phyloP scores from a whole-genome alignment of 192 early-diverging fungal genomes.

The Geranomyces variabilis region DNA sequence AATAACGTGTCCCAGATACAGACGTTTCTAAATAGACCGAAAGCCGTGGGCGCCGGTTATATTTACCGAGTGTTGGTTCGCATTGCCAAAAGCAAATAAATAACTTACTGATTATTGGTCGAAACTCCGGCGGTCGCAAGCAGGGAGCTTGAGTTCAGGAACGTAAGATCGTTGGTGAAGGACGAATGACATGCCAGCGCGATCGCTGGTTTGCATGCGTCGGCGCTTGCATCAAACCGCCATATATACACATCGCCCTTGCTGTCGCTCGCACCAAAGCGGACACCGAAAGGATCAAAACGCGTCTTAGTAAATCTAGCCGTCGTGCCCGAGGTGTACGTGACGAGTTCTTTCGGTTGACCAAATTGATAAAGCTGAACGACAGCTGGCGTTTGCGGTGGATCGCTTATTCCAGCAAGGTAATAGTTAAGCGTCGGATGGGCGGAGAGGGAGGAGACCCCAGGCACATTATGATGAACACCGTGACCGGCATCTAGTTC shows the following conservation, averaged over 20 bases:
- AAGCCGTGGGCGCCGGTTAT: not conserved
- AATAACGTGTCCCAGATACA: slow-evolving; percentile 79
- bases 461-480: slow-evolving; percentile 35
- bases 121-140: slow-evolving; percentile 76
- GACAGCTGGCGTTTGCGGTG: slow-evolving; percentile 29
- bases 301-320: slow-evolving; percentile 52
- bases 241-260: slow-evolving; percentile 73
- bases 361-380: slow-evolving; percentile 83
- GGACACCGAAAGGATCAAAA: slow-evolving; percentile 79
- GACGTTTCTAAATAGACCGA: slow-evolving; percentile 54
- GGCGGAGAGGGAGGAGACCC: slow-evolving; percentile 47
- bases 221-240: slow-evolving; percentile 72
- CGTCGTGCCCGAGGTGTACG: slow-evolving; percentile 56
- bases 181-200: slow-evolving; percentile 58
- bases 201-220: slow-evolving; percentile 60
- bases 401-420: slow-evolving; percentile 55
- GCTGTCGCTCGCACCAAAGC: slow-evolving; percentile 74
- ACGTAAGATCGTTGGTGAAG: slow-evolving; percentile 72
- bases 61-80: not conserved
- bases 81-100: not conserved
- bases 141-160: slow-evolving; percentile 71
- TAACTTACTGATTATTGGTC: slow-evolving; percentile 43
- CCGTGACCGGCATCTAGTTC: slow-evolving; percentile 21
- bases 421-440: slow-evolving; percentile 58
- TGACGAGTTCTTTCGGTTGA: slow-evolving; percentile 67